Evolutionary conservation across 2,329 filamentous ascomycete genomes (phyloP).

Genomic region (Pseudopithomyces maydicus): DNA sequence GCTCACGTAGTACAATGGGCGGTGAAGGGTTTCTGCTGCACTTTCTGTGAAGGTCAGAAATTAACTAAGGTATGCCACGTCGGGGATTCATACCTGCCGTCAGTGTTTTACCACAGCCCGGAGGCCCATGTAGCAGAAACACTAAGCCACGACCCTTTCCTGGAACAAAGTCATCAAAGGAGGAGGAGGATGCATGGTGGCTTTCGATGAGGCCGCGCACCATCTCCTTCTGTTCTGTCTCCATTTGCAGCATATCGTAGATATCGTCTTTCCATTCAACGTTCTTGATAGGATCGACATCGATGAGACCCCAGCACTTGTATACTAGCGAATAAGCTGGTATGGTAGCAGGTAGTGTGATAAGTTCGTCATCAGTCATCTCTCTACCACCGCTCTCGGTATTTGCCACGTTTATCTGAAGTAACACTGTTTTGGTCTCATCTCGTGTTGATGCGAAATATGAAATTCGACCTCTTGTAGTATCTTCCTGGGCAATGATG

Average conservation of each 20-base stretch:
- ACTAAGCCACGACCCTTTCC: not conserved
- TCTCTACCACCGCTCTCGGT: not conserved
- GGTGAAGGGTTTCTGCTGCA: not conserved
- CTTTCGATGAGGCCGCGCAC: slow-evolving; percentile 1
- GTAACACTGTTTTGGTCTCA: not conserved
- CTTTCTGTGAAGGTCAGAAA: not conserved
- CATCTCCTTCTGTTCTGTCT: slow-evolving; percentile 1
- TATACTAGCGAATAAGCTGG: not conserved
- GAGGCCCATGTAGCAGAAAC: not conserved
- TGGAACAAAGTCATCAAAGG: not conserved
- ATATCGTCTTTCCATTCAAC: slow-evolving; percentile 1
- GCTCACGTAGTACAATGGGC: not conserved
- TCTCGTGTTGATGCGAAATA: not conserved
- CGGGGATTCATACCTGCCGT: not conserved
- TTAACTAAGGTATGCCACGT: too few relatives aligned
- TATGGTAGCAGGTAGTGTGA: not conserved
- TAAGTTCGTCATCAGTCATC: not conserved
- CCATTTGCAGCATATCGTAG: slow-evolving; percentile 3
- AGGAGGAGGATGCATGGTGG: not conserved
- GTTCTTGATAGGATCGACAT: not conserved
- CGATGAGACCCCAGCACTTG: not conserved
- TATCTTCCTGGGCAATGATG: not conserved
- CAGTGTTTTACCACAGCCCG: not conserved
- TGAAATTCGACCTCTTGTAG: not conserved
- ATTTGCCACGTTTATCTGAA: not conserved